A percentile compares a stretch with the other conserved stretches of the same genome.
These are phyloP conservation scores for Podila horticola DNA, from an alignment of 192 early-diverging fungal species.

Conservation along the genomic window DNA sequence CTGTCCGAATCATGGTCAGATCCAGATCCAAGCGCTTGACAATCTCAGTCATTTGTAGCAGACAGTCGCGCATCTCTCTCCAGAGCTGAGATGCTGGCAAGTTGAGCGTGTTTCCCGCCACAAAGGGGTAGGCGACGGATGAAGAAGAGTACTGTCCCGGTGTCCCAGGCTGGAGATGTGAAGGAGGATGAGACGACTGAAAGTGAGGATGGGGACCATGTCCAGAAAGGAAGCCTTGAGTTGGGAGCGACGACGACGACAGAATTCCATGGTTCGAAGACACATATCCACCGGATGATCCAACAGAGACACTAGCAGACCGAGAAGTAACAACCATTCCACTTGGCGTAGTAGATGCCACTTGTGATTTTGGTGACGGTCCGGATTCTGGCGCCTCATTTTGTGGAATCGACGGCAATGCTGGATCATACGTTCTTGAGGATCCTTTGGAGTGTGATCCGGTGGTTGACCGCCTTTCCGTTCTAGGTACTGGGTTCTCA, in stretches of 20 bases:
- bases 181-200: background rate
- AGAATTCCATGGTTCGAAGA: background rate
- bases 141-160: constrained; percentile 8
- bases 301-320: background rate
- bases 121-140: background rate
- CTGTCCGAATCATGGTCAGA: constrained; percentile 41
- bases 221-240: constrained; percentile 22
- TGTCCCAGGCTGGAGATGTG: background rate
- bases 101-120: background rate
- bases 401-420: constrained; percentile 40
- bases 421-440: constrained; percentile 32
- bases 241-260: constrained; percentile 31
- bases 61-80: constrained; percentile 42
- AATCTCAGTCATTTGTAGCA: constrained; percentile 51
- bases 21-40: constrained; percentile 40
- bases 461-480: constrained; percentile 1
- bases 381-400: constrained; percentile 10
- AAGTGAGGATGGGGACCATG: constrained; percentile 3
- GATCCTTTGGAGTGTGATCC: constrained; percentile 34
- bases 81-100: constrained; percentile 26
- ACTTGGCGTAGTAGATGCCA: background rate
- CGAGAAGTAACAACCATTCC: background rate
- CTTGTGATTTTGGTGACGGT: background rate
- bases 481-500: constrained; percentile 1
- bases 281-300: background rate